Conservation (phyloP, 1,139 yeast species). For the Kluyveromyces marxianus region DNA sequence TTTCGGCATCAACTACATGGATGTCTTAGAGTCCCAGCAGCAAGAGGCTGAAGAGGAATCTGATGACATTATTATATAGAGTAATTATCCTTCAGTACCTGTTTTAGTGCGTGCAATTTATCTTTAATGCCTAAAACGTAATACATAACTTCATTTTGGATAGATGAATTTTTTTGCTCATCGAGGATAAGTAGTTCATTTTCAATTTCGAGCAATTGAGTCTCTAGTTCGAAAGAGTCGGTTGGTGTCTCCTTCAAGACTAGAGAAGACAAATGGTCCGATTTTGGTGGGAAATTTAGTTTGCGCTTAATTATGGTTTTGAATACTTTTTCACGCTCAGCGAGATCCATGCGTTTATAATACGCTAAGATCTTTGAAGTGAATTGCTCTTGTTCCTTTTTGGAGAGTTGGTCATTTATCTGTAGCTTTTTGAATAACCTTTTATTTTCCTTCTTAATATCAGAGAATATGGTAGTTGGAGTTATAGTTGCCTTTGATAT, state of each 20-base stretch:
- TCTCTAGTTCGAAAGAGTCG: constrained; percentile 16
- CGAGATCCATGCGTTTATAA: constrained; percentile 19
- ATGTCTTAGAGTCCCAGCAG: constrained; percentile 6
- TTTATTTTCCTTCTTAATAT: constrained; percentile 21
- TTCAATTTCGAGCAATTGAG: constrained; percentile 17
- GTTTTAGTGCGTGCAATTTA: constrained; percentile 13
- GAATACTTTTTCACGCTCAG: constrained; percentile 17
- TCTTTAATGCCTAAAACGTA: constrained; percentile 21
- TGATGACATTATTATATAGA: constrained; percentile 3
- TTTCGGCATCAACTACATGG: constrained; percentile 14
- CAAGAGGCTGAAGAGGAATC: constrained; percentile 5
- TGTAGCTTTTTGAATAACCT: constrained; percentile 19
- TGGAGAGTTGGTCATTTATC: constrained; percentile 16
- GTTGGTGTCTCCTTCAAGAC: constrained; percentile 3
- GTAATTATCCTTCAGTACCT: constrained; percentile 6
- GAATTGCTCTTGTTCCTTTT: constrained; percentile 20
- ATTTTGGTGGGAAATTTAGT: neutral
- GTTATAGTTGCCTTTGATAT: constrained; percentile 20
- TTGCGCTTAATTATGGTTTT: constrained; percentile 3
- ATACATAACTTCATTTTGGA: constrained; percentile 19
- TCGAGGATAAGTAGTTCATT: constrained; percentile 3
- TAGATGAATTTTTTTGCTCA: neutral
- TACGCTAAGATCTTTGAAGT: constrained; percentile 22
- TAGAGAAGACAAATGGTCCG: neutral
- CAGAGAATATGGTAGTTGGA: constrained; percentile 21